Percentiles rank a stretch among this genome's conserved stretches.
These are phyloP conservation scores for Mycena vitilis DNA, from an alignment of 768 basidiomycete species.

Conservation along the genomic window DNA sequence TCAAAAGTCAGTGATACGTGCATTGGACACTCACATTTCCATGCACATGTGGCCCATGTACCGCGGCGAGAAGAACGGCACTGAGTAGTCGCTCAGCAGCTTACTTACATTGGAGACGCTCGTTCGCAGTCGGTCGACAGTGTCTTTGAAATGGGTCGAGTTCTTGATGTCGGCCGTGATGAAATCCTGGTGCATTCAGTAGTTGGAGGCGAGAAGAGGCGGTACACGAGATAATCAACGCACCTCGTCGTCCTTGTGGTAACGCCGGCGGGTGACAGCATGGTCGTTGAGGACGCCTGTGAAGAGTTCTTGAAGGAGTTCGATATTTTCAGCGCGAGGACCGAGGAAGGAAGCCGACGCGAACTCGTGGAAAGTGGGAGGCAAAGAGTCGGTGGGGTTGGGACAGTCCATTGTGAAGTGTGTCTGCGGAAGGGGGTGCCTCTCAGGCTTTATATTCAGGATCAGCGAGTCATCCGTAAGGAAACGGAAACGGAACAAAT, in stretches of 20 bases:
- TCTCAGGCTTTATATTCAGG: too few species aligned
- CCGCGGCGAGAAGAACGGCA: constrained; percentile 7
- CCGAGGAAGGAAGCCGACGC: background rate
- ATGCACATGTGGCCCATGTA: constrained; percentile 5
- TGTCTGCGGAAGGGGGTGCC: too few species aligned
- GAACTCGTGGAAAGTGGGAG: too few species aligned
- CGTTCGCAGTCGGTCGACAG: background rate
- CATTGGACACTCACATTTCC: background rate
- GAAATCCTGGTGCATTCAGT: background rate
- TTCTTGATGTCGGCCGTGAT: constrained; percentile 1
- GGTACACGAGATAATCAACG: background rate
- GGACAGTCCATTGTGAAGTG: too few species aligned
- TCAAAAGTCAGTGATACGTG: background rate
- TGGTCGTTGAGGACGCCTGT: background rate
- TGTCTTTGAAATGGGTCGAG: background rate
- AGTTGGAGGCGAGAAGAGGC: background rate
- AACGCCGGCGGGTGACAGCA: background rate
- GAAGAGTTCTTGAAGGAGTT: background rate
- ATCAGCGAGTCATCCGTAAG: too few species aligned
- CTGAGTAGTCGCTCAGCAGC: background rate
- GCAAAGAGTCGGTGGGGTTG: too few species aligned
- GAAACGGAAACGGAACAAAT: too few species aligned
- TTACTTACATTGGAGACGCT: background rate
- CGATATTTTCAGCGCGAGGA: background rate
- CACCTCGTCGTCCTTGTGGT: background rate